A percentile compares a stretch with the other conserved stretches of the same genome.
Evolutionary conservation across 225 moss, liverwort and hornwort genomes (phyloP).

Genomic region (Physcomitrellopsis africana): DNA sequence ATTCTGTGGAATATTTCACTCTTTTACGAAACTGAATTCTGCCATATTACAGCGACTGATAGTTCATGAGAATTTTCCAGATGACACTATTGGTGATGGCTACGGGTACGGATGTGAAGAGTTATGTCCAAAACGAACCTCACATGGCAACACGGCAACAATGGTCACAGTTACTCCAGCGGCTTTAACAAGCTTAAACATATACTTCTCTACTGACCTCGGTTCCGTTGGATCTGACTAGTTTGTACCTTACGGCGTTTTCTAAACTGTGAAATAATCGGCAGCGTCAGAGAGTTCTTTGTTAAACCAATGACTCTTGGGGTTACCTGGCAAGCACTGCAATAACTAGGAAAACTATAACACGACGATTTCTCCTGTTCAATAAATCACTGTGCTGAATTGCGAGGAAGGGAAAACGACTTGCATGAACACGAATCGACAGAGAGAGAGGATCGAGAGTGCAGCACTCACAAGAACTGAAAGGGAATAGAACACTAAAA

Average conservation of each 20-base stretch:
- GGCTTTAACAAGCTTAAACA: no score
- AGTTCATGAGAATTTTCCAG: no score
- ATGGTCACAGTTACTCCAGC: no score
- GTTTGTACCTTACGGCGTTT: constrained; percentile 12
- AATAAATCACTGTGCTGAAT: neutral
- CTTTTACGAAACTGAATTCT: no score
- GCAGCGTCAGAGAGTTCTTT: neutral
- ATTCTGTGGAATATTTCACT: no score
- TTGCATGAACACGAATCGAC: neutral
- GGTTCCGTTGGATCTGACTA: neutral
- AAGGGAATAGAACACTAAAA: neutral
- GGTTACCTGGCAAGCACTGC: constrained; percentile 4
- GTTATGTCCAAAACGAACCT: no score
- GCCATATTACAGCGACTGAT: no score
- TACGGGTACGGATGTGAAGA: no score
- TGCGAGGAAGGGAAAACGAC: neutral
- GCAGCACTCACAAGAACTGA: neutral
- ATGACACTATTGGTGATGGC: no score
- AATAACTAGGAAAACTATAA: neutral
- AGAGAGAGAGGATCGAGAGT: neutral
- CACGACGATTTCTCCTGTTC: neutral
- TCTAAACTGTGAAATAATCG: neutral
- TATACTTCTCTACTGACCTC: neutral
- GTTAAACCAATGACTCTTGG: neutral
- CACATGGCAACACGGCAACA: no score